Conservation (phyloP, 495 filamentous ascomycete species). For the Aspergillus cavernicola region DNA sequence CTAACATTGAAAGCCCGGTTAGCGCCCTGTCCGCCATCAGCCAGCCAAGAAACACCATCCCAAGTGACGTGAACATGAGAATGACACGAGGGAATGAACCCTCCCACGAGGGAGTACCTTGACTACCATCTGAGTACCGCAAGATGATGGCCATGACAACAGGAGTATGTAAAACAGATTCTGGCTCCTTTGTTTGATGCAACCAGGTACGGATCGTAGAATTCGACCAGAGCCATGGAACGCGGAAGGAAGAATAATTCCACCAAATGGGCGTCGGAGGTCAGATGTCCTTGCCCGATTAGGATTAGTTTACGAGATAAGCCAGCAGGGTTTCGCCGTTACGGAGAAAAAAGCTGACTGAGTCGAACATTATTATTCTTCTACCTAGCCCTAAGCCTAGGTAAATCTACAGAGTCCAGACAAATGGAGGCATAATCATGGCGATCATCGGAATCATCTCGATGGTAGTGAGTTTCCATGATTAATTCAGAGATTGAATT, state of each 20-base stretch:
- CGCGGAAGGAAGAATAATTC: constrained; percentile 4
- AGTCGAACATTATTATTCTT: neutral
- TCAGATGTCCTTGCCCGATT: constrained; percentile 14
- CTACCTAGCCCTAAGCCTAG: too few relatives aligned
- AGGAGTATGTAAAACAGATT: too few relatives aligned
- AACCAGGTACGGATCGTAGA: neutral
- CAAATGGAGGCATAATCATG: neutral
- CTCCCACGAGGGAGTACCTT: neutral
- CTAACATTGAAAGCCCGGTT: constrained; percentile 17
- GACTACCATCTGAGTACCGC: too few relatives aligned
- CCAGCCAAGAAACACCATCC: constrained; percentile 13
- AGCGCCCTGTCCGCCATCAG: constrained; percentile 19
- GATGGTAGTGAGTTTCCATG: neutral
- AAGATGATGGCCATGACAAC: too few relatives aligned
- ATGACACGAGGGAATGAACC: constrained; percentile 2
- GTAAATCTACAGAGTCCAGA: too few relatives aligned
- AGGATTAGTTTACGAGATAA: constrained; percentile 8
- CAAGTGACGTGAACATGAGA: constrained; percentile 4
- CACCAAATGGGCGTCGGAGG: constrained; percentile 11
- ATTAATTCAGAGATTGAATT: neutral
- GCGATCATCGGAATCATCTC: neutral
- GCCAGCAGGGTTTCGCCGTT: constrained; percentile 16
- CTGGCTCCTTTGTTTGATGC: neutral
- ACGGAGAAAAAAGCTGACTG: constrained; percentile 18
- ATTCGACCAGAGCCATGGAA: constrained; percentile 11